These are phyloP conservation scores for Pythium plurisporium DNA, from an alignment of 352 stramenopile species.

Conservation along the genomic window DNA sequence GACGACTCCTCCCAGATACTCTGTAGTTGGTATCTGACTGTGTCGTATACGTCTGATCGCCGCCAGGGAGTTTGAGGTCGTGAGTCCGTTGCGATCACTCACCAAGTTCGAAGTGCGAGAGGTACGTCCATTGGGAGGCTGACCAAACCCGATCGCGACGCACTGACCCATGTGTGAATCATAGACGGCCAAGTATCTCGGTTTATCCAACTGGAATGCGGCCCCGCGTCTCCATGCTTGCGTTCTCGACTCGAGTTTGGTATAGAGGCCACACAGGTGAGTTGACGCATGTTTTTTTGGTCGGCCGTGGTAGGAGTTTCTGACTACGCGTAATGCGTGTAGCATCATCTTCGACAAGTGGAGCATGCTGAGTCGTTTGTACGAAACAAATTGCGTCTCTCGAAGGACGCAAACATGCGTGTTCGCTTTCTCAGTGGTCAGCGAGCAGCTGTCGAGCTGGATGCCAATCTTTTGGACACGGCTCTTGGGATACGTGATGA, in stretches of 20 bases:
- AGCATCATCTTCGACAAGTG: slow-evolving; percentile 55
- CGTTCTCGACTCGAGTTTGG: slow-evolving; percentile 93
- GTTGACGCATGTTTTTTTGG: not conserved
- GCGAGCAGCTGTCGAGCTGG: slow-evolving; percentile 54
- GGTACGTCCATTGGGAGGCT: no score
- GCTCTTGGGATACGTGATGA: not conserved
- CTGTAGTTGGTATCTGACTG: not conserved
- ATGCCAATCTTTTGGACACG: not conserved
- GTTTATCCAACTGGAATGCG: slow-evolving; percentile 94
- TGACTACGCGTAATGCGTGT: not conserved
- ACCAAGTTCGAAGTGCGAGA: slow-evolving; percentile 89
- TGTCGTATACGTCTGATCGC: slow-evolving; percentile 79
- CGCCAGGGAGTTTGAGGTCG: slow-evolving; percentile 90
- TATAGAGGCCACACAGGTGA: slow-evolving; percentile 85
- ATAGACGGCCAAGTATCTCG: slow-evolving; percentile 83
- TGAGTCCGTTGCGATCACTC: slow-evolving; percentile 87
- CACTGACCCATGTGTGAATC: no score
- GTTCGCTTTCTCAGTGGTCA: slow-evolving; percentile 74
- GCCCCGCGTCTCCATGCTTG: slow-evolving; percentile 95
- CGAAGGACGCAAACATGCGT: slow-evolving; percentile 54
- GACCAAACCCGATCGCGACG: no score
- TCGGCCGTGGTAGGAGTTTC: not conserved
- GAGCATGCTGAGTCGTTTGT: slow-evolving; percentile 68
- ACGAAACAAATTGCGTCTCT: slow-evolving; percentile 35
- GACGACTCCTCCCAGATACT: not conserved